Percentiles rank a stretch among this genome's conserved stretches.
phyloP scores from a whole-genome alignment of 768 basidiomycete species.

The Suillus spraguei region DNA sequence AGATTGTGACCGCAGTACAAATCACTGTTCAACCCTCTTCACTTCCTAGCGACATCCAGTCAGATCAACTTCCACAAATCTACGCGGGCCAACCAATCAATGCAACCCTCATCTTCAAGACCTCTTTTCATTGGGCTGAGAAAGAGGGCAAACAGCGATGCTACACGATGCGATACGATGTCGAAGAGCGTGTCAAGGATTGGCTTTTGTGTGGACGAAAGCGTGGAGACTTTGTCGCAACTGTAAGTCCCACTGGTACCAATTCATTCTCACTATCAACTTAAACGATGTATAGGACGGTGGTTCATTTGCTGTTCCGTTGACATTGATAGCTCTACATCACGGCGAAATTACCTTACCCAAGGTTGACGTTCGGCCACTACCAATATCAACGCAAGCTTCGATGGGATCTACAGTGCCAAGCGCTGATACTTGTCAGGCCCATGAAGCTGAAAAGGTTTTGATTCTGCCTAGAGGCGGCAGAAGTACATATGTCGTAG shows the following conservation, averaged over 20 bases:
- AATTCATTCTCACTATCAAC: conserved; percentile 8
- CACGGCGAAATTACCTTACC: conserved; percentile 83
- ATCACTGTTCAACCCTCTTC: conserved; percentile 52
- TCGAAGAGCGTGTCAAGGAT: conserved; percentile 78
- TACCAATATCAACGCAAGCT: conserved; percentile 52
- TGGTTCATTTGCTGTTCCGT: conserved; percentile 54
- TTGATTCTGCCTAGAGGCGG: conserved; percentile 83
- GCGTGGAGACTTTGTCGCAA: conserved; percentile 78
- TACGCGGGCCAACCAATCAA: conserved; percentile 91
- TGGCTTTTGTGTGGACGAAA: conserved; percentile 93
- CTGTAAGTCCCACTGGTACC: conserved; percentile 44
- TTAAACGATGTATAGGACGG: conserved; percentile 51
- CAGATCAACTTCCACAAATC: conserved; percentile 41
- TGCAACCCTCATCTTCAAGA: conserved; percentile 63
- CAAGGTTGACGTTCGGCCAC: conserved; percentile 63
- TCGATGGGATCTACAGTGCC: conserved; percentile 64
- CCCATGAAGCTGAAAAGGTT: conserved; percentile 81
- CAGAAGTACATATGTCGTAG: conserved; percentile 78
- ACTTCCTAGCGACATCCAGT: conserved; percentile 35
- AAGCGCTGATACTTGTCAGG: conserved; percentile 78
- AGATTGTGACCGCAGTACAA: conserved; percentile 70
- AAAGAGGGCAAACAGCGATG: conserved; percentile 40
- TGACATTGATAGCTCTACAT: conserved; percentile 86
- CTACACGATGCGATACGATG: conserved; percentile 74
- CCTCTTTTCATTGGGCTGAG: conserved; percentile 79